Conservation (phyloP, 2,329 filamentous ascomycete genomes). For the Didymella segeticola region DNA sequence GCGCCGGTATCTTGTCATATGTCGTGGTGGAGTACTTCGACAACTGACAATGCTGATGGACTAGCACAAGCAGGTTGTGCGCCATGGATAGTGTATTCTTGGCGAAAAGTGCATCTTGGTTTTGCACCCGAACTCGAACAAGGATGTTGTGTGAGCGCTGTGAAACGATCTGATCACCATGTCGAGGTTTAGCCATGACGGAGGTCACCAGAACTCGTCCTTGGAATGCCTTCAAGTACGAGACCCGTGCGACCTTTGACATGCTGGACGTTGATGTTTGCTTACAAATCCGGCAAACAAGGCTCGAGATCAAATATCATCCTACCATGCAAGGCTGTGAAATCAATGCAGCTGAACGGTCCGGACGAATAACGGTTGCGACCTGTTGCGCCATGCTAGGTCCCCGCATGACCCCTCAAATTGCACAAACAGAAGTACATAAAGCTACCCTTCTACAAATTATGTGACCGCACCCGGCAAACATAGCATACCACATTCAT, state of each 20-base stretch:
- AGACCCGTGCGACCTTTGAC: too few species aligned
- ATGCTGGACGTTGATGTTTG: background rate
- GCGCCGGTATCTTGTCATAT: background rate
- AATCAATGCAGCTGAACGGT: background rate
- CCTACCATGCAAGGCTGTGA: background rate
- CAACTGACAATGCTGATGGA: too few species aligned
- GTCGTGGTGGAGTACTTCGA: background rate
- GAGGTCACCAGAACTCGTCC: too few species aligned
- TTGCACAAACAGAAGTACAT: background rate
- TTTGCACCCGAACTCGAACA: too few species aligned
- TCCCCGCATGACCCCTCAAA: background rate
- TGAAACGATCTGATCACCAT: too few species aligned
- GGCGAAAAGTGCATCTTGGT: too few species aligned
- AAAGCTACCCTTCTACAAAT: background rate
- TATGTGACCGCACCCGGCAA: background rate
- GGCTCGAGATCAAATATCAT: background rate
- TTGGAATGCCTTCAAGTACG: too few species aligned
- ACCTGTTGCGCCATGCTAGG: background rate
- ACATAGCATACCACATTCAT: background rate
- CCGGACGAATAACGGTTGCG: slow-evolving; percentile 1
- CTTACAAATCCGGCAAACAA: background rate
- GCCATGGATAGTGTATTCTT: too few species aligned
- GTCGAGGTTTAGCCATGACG: too few species aligned
- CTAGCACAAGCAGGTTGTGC: background rate
- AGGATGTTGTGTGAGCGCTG: too few species aligned